phyloP scores from a whole-genome alignment of 2,329 filamentous ascomycete genomes.

The Fusarium transvaalense region DNA sequence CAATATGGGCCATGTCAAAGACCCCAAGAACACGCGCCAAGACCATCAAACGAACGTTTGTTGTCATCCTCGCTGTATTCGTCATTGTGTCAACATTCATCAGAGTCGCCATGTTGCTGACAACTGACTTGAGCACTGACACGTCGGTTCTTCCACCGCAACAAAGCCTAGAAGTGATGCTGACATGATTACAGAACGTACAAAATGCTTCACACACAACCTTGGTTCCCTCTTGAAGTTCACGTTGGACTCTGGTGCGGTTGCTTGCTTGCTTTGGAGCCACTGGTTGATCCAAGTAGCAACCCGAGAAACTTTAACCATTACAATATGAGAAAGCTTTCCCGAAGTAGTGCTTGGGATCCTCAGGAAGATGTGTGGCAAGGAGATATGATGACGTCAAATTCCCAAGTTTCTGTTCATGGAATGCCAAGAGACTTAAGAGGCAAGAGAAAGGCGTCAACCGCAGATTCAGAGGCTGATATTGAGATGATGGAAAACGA shows the following conservation, averaged over 20 bases:
- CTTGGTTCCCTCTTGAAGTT: conserved; percentile 58
- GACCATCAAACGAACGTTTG: conserved; percentile 52
- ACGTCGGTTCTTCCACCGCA: conserved; percentile 47
- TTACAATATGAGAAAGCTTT: conserved; percentile 40
- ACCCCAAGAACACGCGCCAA: conserved; percentile 54
- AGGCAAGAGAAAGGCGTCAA: conserved; percentile 17
- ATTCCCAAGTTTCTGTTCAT: conserved; percentile 23
- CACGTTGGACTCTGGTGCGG: conserved; percentile 59
- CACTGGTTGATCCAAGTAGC: conserved; percentile 49
- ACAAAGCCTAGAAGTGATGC: not conserved
- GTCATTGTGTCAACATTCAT: conserved; percentile 55
- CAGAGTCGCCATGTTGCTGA: conserved; percentile 54
- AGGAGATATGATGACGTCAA: conserved; percentile 22
- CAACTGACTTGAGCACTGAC: conserved; percentile 48
- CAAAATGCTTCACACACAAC: conserved; percentile 52
- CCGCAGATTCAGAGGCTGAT: conserved; percentile 28
- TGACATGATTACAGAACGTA: conserved; percentile 50
- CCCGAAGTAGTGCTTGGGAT: conserved; percentile 29
- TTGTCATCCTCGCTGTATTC: conserved; percentile 56
- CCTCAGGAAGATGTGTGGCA: conserved; percentile 31
- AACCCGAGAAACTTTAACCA: conserved; percentile 22
- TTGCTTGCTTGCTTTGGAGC: conserved; percentile 57
- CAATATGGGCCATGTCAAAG: conserved; percentile 54
- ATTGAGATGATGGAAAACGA: conserved; percentile 33
- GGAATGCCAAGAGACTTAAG: conserved; percentile 1